Percentiles rank a stretch among this genome's conserved stretches.
phyloP scores from a whole-genome alignment of 164 flowering plant species.

The Vitis labrusca region DNA sequence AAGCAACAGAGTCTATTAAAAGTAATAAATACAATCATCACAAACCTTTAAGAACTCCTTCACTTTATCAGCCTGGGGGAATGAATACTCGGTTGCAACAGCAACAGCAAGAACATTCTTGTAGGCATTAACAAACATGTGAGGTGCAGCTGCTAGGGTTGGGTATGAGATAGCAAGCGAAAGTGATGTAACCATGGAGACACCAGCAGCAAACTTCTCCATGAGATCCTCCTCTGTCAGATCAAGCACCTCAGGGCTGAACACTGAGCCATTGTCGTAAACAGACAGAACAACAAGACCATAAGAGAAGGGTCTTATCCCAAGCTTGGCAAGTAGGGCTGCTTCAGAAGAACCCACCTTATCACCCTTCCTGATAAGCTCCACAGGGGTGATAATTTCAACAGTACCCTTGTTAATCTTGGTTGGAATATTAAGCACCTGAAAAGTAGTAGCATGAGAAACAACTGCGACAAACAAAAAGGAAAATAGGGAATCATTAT shows the following conservation, averaged over 20 bases:
- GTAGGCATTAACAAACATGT: conserved; percentile 72
- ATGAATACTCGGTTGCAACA: conserved; percentile 54
- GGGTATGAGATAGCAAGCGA: conserved; percentile 64
- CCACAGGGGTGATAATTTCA: conserved; percentile 66
- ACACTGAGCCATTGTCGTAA: conserved; percentile 64
- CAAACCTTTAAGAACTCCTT: conserved; percentile 53
- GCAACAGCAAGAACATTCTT: conserved; percentile 66
- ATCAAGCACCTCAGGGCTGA: conserved; percentile 66
- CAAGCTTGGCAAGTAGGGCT: conserved; percentile 62
- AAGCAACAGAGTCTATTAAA: not conserved
- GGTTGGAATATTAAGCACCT: conserved; percentile 71
- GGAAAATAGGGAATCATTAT: not conserved
- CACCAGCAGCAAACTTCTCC: conserved; percentile 54
- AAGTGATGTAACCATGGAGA: conserved; percentile 49
- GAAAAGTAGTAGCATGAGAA: not conserved
- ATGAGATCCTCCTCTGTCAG: conserved; percentile 59
- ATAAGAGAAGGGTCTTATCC: conserved; percentile 65
- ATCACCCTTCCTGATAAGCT: conserved; percentile 69
- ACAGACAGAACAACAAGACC: conserved; percentile 51
- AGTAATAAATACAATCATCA: not conserved
- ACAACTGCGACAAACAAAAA: not conserved
- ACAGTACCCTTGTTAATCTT: conserved; percentile 83
- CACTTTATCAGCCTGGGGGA: conserved; percentile 66
- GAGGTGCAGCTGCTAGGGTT: conserved; percentile 70
- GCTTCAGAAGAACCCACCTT: conserved; percentile 74